A percentile compares a stretch with the other conserved stretches of the same genome.
These are phyloP conservation scores for Prorocentrum cordatum DNA, from an alignment of 169 alveolate species.

Conservation along the genomic window DNA sequence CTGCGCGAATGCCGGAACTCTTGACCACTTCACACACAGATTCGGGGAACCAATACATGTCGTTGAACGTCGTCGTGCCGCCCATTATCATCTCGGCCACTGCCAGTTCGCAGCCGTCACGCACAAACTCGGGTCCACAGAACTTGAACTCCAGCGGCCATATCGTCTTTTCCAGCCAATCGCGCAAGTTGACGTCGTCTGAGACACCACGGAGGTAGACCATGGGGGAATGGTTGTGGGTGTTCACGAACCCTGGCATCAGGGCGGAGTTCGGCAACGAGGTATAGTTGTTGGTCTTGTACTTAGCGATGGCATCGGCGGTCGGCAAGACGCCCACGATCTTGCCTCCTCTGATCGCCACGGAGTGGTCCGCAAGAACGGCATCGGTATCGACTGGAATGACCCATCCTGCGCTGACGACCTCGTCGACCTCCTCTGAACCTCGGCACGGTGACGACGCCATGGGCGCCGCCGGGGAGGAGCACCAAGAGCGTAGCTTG, in stretches of 20 bases:
- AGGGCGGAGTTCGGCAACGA: background rate
- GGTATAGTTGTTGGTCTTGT: too few relatives aligned
- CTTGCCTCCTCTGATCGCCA: too few relatives aligned
- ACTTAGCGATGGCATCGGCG: too few relatives aligned
- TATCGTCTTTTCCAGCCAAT: slow-evolving; percentile 15
- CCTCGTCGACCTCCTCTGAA: too few relatives aligned
- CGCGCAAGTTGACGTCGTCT: slow-evolving; percentile 15
- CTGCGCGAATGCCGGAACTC: background rate
- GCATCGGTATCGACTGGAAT: too few relatives aligned
- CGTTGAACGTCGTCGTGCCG: slow-evolving; percentile 47
- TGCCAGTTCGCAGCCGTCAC: slow-evolving; percentile 25
- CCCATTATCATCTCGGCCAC: slow-evolving; percentile 14
- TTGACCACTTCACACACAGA: background rate
- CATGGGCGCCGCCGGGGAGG: too few relatives aligned
- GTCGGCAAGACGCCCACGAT: too few relatives aligned
- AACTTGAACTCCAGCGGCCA: slow-evolving; percentile 28
- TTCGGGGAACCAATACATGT: slow-evolving; percentile 17
- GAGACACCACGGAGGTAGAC: slow-evolving; percentile 6
- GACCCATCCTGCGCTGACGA: too few relatives aligned
- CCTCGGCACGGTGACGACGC: too few relatives aligned
- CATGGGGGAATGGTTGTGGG: slow-evolving; percentile 60
- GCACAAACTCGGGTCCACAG: slow-evolving; percentile 4
- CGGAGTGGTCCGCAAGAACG: too few relatives aligned
- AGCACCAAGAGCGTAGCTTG: too few relatives aligned
- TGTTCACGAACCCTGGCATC: slow-evolving; percentile 27